Conservation (phyloP, 2,329 filamentous ascomycete species). For the Davidsoniella australis region DNA sequence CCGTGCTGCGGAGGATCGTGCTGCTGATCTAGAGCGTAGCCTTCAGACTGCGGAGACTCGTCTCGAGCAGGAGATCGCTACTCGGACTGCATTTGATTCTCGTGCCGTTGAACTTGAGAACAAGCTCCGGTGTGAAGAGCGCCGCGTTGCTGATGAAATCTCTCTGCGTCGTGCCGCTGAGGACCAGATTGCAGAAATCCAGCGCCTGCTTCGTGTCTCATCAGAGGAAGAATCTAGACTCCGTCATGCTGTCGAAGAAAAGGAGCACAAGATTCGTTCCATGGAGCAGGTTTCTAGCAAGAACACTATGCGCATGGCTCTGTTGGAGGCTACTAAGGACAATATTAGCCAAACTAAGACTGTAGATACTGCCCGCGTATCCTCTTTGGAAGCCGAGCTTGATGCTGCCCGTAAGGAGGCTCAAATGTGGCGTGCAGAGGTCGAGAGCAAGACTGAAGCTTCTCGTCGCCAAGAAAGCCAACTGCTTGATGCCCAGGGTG, state of each 20-base stretch:
- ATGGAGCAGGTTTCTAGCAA: conserved; percentile 39
- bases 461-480: conserved; percentile 33
- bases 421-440: conserved; percentile 43
- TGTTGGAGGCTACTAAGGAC: conserved; percentile 50
- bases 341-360: conserved; percentile 35
- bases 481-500: conserved; percentile 29
- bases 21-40: conserved; percentile 35
- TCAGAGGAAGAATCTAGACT: conserved; percentile 59
- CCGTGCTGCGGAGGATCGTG: conserved; percentile 34
- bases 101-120: conserved; percentile 54
- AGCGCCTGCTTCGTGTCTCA: conserved; percentile 48
- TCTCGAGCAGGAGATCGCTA: conserved; percentile 43
- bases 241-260: conserved; percentile 49
- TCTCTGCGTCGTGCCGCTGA: conserved; percentile 48
- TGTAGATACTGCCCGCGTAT: conserved; percentile 38
- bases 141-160: conserved; percentile 46
- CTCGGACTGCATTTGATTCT: conserved; percentile 39
- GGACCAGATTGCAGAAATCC: conserved; percentile 55
- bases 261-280: conserved; percentile 46
- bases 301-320: conserved; percentile 41
- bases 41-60: conserved; percentile 40
- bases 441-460: conserved; percentile 39
- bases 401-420: conserved; percentile 38
- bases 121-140: conserved; percentile 45
- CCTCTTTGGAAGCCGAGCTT: conserved; percentile 34